Base-by-base conservation (phyloP, 2,329 filamentous ascomycete species). In the Delphinella strobiligena region DNA sequence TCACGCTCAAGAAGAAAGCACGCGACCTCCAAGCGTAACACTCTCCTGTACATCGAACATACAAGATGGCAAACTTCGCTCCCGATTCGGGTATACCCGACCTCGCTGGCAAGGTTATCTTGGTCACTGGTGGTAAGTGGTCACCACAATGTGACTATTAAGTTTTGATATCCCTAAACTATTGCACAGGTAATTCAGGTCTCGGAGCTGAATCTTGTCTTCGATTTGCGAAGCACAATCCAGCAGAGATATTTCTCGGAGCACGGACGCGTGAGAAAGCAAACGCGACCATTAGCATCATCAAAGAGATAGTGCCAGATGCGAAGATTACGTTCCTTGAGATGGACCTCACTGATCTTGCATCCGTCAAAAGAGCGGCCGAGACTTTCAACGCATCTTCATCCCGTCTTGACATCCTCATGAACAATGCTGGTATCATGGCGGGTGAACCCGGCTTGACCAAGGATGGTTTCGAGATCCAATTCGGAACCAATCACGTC, bases 401-500 rank as follows among this genome's bases (percentile, higher is more conserved):
- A 2, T 22, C 45, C 14, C 46, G 50, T 15, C 52, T 58, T 2
- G 54, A 59, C 36, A 39, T 59, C 36, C 33, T 59, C 7, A 49
- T 57, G 30, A 59, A 54, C 49, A 70, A 69, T 47, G 66, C 61
- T 1, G 66, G 59, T 5, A 60, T 73, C 38, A 66, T 69, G 51
- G 56, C 55, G 9, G 44, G 47, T 22, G 54, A 62, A 14, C 42
- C 61, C 36, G 12, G 49, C 47, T 45, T 51, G 36, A 70, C 64
- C 3, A 45, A 47, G 12, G 67, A 72, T 38, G 68, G 67, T 14
- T 66, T 64, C 45, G 71, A 76, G 48, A 48, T 49, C 0, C 70
- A 75, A 43, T 66, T 75, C 43, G 69, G 61, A 16, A 66, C 61
- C 5, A 75, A 76, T 50, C 64, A 75, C 48, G 54, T 78, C 1